Base-by-base conservation (phyloP, 2,329 filamentous ascomycete species). In the Phialemoniopsis sp. region DNA sequence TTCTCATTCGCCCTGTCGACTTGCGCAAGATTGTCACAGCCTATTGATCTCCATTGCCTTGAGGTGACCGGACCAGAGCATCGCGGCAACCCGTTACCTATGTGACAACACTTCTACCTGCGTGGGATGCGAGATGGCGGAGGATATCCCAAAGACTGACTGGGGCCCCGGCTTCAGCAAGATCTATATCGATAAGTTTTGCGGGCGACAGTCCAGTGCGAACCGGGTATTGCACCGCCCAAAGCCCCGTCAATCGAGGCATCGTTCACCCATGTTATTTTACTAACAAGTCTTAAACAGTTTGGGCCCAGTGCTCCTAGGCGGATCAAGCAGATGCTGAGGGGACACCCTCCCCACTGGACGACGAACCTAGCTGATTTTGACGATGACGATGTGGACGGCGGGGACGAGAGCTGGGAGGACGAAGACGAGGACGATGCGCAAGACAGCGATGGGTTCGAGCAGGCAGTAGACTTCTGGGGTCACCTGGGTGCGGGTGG, bases 121-220 rank as follows among this genome's bases (percentile, higher is more conserved):
- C 10, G 21, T 10, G 10, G 21, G 21, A 10, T 26, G 21, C 21
- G 21, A 26, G 21, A 26, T 26, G 21, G 21, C 21, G 21, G 21
- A 26, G 21, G 21, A 26, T 10, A 26, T 26, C 6, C 21, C 6
- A 10, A 6, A 26, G 6, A 26, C 21, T 10, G 21, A 26, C 21
- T 26, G 17, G 21, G 34, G 32, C 31, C 41, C 32, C 15, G 38
- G 44, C 31, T 44, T 48, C 34, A 35, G 39, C n/a, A 39, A 46
- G 29, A 45, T 58, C 32, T 50, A 47, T 17, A 26, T 26, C 21
- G 21, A 26, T 10, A 26, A 6, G n/a, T 42, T 42, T 1, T 50
- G 49, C 19, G 51, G 52, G 38, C 45, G 58, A 12, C 57, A 58
- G 39, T 52, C 51, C 1, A 38, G 49, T 8, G 51, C 51, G 29